Percentiles rank a stretch among this genome's conserved stretches.
These are phyloP conservation scores for Astrocystis sublimbata DNA, from an alignment of 495 filamentous ascomycete species.

Conservation along the genomic window DNA sequence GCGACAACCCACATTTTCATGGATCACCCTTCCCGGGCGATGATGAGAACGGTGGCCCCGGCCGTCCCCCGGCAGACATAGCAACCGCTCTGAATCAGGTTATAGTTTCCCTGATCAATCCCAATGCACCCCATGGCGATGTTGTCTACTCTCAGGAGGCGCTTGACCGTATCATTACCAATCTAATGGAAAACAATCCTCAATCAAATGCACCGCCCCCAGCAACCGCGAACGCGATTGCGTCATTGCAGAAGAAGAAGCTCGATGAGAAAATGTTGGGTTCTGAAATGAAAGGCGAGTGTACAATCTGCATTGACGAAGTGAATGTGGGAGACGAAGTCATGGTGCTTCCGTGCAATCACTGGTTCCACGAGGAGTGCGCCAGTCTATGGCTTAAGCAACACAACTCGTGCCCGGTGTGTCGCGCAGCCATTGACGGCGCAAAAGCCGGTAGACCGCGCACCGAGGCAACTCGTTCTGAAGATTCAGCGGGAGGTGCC, in stretches of 20 bases:
- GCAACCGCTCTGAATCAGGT: constrained; percentile 38
- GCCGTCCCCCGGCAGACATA: constrained; percentile 26
- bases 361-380: constrained; percentile 87
- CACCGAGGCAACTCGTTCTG: constrained; percentile 16
- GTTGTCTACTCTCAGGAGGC: constrained; percentile 92
- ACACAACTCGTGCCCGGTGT: constrained; percentile 90
- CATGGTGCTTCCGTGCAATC: constrained; percentile 77
- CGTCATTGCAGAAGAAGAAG: constrained; percentile 66
- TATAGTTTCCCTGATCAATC: constrained; percentile 58
- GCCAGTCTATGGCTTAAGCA: constrained; percentile 78
- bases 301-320: constrained; percentile 91
- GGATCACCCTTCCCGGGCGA: constrained; percentile 19
- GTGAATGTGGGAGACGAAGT: constrained; percentile 75
- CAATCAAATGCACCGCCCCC: constrained; percentile 79
- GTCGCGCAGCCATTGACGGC: constrained; percentile 69
- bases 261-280: constrained; percentile 67
- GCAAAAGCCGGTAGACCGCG: constrained; percentile 24
- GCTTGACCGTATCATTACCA: constrained; percentile 82
- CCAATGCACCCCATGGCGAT: constrained; percentile 66
- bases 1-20: constrained; percentile 1
- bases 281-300: constrained; percentile 65
- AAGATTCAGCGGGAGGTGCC: constrained; percentile 6
- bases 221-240: constrained; percentile 73
- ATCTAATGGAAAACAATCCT: constrained; percentile 79
- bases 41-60: constrained; percentile 21